Evolutionary conservation across 2,329 filamentous ascomycete genomes (phyloP), one percentile per base, ranked within the genome.

Genomic region (Plenodomus biglobosus): DNA sequence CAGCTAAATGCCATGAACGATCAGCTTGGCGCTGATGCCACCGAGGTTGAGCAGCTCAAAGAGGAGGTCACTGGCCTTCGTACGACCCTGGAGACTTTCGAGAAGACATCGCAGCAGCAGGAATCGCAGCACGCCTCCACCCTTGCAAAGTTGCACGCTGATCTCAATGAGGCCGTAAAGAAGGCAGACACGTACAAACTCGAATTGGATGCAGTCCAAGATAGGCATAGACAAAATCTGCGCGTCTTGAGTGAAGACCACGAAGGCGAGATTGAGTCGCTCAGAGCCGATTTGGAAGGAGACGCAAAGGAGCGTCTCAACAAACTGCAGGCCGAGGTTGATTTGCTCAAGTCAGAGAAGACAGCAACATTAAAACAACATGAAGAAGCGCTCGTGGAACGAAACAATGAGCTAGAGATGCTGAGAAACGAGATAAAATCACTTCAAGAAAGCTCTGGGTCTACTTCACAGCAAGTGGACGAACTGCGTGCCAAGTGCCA

Each of bases 1-100:
- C 67, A 70, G 32, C 38, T 71, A 22, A 62, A 71, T 42, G 65
- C 66, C 8, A 59, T 71, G 43, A 71, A 71, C 24, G 58, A 68
- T 10, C 65, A 72, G 48, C 58, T 72, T 8, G 58, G 53, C 27
- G 52, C 59, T 3, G 68, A 70, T 46, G 60, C 66, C 5, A 42
- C 57, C 2, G 55, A 66, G 37, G 42, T 68, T 1, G 56, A 68
- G 39, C 55, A 59, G 19, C 38, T 68, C 19, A 69, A 61, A 39
- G 56, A 56, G 8, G 65, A 71, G 40, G 56, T 58, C 17, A 61
- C 65, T 40, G 48, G 61, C 19, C 55, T 72, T 8, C 55, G 57
- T 27, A 68, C 58, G 48, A 71, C 66, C 1, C 56, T 72, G n/a
- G 50, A 68, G 20, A 66, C 60, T 17, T 55, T 71, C 8, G 67